Evolutionary conservation across 495 filamentous ascomycete species (phyloP).

Genomic region (Talaromyces liani): DNA sequence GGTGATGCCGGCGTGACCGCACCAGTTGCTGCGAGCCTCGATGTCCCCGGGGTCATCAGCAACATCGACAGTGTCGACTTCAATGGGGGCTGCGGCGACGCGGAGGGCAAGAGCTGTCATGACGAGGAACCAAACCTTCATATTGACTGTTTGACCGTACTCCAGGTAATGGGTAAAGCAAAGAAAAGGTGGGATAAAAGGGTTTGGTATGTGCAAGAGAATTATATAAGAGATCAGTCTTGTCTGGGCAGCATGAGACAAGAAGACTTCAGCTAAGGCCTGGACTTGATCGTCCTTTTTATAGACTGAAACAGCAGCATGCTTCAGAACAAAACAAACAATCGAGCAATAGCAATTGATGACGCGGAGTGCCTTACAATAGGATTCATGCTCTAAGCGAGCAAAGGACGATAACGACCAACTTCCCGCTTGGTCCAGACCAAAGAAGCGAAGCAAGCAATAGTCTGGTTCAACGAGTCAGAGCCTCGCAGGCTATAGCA

Average conservation of each 20-base stretch:
- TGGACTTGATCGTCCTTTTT: neutral
- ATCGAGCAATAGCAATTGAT: neutral
- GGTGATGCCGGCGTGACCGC: neutral
- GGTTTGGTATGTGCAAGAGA: neutral
- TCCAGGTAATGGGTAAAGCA: neutral
- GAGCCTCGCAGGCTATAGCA: neutral
- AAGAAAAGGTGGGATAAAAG: neutral
- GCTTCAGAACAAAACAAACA: neutral
- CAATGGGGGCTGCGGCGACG: neutral
- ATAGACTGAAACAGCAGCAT: slow-evolving; percentile 1
- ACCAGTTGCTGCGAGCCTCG: neutral
- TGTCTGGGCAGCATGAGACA: neutral
- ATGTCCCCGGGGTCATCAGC: neutral
- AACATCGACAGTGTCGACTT: neutral
- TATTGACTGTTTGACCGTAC: neutral
- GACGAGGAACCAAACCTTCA: neutral
- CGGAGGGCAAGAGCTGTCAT: neutral
- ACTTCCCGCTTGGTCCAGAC: neutral
- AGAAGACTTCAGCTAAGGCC: neutral
- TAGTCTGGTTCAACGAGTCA: neutral
- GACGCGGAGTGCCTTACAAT: neutral
- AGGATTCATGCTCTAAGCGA: neutral
- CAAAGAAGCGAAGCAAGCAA: neutral
- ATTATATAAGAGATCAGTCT: neutral
- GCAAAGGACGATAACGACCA: neutral